A percentile compares a stretch with the other conserved stretches of the same genome.
phyloP scores from a whole-genome alignment of 2,329 filamentous ascomycete species.

The Calonectria hawksworthii region DNA sequence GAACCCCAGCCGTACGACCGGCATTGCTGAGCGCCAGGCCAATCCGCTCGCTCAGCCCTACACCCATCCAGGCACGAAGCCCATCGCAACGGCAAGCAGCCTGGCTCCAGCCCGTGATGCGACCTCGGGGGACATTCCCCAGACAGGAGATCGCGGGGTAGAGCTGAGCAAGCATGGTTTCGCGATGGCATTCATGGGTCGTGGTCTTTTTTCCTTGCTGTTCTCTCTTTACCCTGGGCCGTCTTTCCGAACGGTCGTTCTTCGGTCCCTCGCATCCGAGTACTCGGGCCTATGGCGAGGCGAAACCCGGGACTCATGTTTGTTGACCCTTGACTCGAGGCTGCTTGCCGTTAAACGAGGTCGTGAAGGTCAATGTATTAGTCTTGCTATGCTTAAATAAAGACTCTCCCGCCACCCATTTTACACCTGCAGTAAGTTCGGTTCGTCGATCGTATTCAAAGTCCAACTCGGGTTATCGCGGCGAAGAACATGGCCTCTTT shows the following conservation, averaged over 20 bases:
- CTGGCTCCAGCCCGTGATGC: constrained; percentile 6
- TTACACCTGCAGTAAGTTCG: not conserved
- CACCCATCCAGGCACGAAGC: constrained; percentile 5
- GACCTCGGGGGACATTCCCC: constrained; percentile 7
- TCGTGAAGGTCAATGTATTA: not conserved
- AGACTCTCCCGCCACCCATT: not conserved
- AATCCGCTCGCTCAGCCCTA: constrained; percentile 17
- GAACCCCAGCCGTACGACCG: constrained; percentile 6
- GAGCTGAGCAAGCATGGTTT: constrained; percentile 5
- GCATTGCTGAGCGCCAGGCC: not conserved
- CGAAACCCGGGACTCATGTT: not conserved
- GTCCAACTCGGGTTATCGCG: not conserved
- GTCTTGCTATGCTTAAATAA: not conserved
- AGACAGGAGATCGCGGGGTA: constrained; percentile 21
- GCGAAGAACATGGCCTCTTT: not conserved
- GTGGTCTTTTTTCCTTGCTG: not conserved
- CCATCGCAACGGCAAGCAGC: constrained; percentile 13
- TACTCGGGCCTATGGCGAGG: not conserved
- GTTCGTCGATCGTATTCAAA: not conserved
- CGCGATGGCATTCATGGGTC: not conserved
- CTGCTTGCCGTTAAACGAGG: not conserved
- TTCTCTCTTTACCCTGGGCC: not conserved
- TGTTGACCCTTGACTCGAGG: not conserved
- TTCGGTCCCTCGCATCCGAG: not conserved
- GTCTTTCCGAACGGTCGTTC: constrained; percentile 10